phyloP scores from a whole-genome alignment of 257 asterid species.

The Anisodus tanguticus region DNA sequence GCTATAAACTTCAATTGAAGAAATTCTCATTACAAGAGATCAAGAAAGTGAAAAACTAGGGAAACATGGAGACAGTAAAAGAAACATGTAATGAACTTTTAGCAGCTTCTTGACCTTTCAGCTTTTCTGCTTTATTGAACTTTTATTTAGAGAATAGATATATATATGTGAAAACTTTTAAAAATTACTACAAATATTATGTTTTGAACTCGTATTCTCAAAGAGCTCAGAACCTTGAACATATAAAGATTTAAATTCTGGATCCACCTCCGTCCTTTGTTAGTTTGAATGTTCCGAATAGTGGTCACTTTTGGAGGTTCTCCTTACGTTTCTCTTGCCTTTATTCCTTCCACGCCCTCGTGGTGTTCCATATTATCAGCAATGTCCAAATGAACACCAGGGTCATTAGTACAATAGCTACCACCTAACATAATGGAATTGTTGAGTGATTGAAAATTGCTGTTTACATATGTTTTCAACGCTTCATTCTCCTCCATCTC shows the following conservation, averaged over 20 bases:
- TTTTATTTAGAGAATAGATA: not conserved
- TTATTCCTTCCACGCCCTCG: slow-evolving; percentile 45
- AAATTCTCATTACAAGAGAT: slow-evolving; percentile 9
- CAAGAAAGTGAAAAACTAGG: not conserved
- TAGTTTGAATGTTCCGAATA: slow-evolving; percentile 32
- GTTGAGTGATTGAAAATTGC: slow-evolving; percentile 87
- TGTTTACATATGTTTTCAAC: slow-evolving; percentile 63
- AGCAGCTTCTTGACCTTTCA: not conserved
- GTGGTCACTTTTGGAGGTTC: slow-evolving; percentile 43
- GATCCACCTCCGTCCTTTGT: not conserved
- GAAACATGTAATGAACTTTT: slow-evolving; percentile 1
- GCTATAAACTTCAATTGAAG: not conserved
- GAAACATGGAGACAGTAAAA: slow-evolving; percentile 10
- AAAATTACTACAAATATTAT: not conserved
- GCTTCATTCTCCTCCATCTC: slow-evolving; percentile 60
- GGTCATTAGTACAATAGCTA: slow-evolving; percentile 70
- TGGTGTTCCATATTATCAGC: slow-evolving; percentile 49
- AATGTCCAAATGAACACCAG: slow-evolving; percentile 86
- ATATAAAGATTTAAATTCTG: not conserved
- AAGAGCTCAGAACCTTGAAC: not conserved
- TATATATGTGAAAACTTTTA: not conserved
- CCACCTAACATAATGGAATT: slow-evolving; percentile 91
- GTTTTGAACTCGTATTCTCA: not conserved
- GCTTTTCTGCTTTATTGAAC: not conserved
- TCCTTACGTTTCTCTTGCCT: not conserved